Percentiles rank a stretch among this genome's conserved stretches.
These are phyloP conservation scores for Saccharum hybrid DNA, from an alignment of 202 grass and related monocot species.

Conservation along the genomic window DNA sequence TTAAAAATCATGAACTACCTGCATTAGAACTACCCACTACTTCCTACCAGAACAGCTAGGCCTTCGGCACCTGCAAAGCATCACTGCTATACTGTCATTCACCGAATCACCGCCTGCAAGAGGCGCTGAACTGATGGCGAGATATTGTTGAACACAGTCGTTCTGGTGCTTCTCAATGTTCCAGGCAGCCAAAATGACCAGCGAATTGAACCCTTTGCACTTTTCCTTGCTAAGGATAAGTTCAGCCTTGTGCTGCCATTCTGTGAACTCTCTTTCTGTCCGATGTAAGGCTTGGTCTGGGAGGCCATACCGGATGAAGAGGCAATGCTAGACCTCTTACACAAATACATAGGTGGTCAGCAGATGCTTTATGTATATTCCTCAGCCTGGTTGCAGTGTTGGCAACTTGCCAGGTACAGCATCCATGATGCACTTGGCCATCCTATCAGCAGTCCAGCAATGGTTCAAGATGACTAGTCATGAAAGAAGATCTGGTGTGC, in stretches of 20 bases:
- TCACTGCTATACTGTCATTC: not conserved
- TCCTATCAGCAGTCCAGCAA: not conserved
- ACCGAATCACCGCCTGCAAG: not conserved
- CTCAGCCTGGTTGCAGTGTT: not conserved
- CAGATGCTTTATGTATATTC: not conserved
- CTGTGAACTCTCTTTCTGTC: not conserved
- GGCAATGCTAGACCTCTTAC: not conserved
- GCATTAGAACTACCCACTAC: not conserved
- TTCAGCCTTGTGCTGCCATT: not conserved
- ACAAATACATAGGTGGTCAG: not conserved
- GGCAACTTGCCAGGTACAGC: not conserved
- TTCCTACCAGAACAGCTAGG: not conserved
- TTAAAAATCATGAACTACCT: not conserved
- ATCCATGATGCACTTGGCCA: not conserved
- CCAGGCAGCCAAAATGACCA: not conserved
- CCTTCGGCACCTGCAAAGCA: not conserved
- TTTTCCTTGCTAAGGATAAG: not conserved
- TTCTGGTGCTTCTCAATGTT: not conserved
- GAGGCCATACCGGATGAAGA: not conserved
- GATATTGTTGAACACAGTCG: not conserved
- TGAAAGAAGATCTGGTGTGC: not conserved
- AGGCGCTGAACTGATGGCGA: not conserved
- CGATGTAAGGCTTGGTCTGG: not conserved
- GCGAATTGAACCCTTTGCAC: not conserved
- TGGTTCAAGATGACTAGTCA: not conserved